Evolutionary conservation across 495 filamentous ascomycete genomes (phyloP), one percentile per base, ranked within the genome.

Genomic region (Aspergillus conjunctus): DNA sequence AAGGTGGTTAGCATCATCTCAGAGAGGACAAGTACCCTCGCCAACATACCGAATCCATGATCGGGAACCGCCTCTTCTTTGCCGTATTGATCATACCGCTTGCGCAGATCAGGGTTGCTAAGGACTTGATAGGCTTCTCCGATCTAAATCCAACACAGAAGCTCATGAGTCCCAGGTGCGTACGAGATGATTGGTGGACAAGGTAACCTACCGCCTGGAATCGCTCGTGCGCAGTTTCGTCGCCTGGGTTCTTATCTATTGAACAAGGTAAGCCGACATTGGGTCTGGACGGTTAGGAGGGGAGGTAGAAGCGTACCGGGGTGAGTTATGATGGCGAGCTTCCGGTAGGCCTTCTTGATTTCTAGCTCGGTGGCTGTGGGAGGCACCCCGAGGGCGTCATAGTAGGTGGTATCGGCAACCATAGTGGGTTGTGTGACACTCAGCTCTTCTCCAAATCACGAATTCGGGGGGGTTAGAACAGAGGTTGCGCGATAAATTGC

Each of bases 301-400:
- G 3, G 32, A 51, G 0, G 18, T 32, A 7, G 21, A 49, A 11
- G 31, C 73, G 32, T 74, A 87, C 84, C 84, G n/a, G 87, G 87
- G 66, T 89, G 87, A 59, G 87, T 86, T 58, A 82, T 80, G 66
- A 99, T 96, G 48, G 94, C 94, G 32, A 94, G 87, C 75, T 93
- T 98, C 60, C 94, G 84, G 74, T 99, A 99, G n/a, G 94, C 94
- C 77, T 98, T 98, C 81, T 99, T 99, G 77, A 99, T 97, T 63
- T 99, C 95, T 8, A 98, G 87, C 71, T 96, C 92, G 56, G 91
- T 89, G 17, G 94, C 95, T 11, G 87, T 91, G 44, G 93, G 88
- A 72, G 87, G 84, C 67, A 99, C 95, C 59, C 88, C 90, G 14
- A 99, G 82, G 66, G 84, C 86, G 73, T 98, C 95, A 76, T 98